These are phyloP conservation scores for Colletotrichum agaves DNA, from an alignment of 2,329 filamentous ascomycete species.

Conservation along the genomic window DNA sequence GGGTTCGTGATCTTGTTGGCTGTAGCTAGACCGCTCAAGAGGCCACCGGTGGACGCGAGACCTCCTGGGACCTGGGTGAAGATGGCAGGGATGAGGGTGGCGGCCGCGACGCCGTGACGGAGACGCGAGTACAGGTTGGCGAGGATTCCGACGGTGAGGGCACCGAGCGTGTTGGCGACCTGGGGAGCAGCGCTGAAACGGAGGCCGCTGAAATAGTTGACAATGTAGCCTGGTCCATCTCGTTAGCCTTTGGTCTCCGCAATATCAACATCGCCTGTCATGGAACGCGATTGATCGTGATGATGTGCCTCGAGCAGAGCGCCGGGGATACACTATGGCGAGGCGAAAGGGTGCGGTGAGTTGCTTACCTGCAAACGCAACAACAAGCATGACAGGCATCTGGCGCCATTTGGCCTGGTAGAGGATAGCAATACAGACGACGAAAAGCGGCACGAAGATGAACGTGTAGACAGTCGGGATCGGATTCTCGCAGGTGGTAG, in stretches of 20 bases:
- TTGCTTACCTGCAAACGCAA: constrained; percentile 67
- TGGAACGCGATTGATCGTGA: too few species aligned
- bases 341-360: too few species aligned
- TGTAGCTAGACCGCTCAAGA: constrained; percentile 56
- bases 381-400: constrained; percentile 79
- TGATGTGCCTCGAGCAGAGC: too few species aligned
- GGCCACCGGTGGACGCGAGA: constrained; percentile 57
- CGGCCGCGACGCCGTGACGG: constrained; percentile 61
- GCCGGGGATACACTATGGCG: too few species aligned
- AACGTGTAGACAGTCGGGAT: constrained; percentile 65
- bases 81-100: constrained; percentile 59
- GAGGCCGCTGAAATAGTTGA: constrained; percentile 77
- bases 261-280: too few species aligned
- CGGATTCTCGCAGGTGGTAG: constrained; percentile 54
- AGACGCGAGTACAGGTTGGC: constrained; percentile 80
- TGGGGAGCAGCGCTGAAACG: constrained; percentile 77
- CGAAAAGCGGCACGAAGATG: constrained; percentile 79
- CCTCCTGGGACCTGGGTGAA: constrained; percentile 62
- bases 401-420: constrained; percentile 88
- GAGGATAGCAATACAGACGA: constrained; percentile 77
- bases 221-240: constrained; percentile 67
- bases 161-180: constrained; percentile 80
- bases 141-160: constrained; percentile 78
- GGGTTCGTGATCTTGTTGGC: constrained; percentile 57
- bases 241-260: not conserved